Percentiles rank a stretch among this genome's conserved stretches.
Conservation (phyloP, 129 eudicot genomes). For the Scalesia atractyloides region DNA sequence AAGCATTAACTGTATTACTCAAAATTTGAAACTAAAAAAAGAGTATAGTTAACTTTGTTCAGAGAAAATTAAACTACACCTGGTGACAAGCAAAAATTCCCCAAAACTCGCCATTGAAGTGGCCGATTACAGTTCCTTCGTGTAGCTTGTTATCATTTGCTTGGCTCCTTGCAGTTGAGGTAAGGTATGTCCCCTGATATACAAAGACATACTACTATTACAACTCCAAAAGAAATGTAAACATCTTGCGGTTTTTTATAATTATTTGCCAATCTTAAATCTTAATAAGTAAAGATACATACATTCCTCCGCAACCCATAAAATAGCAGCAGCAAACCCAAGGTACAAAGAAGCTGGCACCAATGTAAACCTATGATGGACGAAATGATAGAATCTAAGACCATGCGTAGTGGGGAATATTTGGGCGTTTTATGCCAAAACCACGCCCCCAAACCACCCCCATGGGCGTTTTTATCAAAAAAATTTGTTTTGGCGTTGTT, state of each 20-base stretch:
- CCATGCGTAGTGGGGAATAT: too few relatives aligned
- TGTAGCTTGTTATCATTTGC: constrained; percentile 70
- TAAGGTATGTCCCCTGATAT: constrained; percentile 91
- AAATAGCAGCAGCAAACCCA: constrained; percentile 90
- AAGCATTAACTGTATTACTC: neutral
- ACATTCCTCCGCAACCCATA: constrained; percentile 94
- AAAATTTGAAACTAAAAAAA: neutral
- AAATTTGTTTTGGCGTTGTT: too few relatives aligned
- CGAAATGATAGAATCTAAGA: neutral
- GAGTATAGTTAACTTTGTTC: constrained; percentile 12
- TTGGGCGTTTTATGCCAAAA: too few relatives aligned
- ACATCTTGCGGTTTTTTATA: neutral
- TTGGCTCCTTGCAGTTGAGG: constrained; percentile 78
- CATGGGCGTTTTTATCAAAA: too few relatives aligned
- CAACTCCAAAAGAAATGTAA: constrained; percentile 1
- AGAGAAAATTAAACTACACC: constrained; percentile 42
- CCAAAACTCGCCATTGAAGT: constrained; percentile 94
- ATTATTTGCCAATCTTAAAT: neutral
- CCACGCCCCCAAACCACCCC: too few relatives aligned
- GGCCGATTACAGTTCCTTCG: constrained; percentile 85
- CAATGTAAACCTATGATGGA: constrained; percentile 75
- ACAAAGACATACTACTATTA: constrained; percentile 4
- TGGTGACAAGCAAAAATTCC: constrained; percentile 91
- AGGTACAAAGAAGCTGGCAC: constrained; percentile 86
- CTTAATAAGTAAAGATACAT: neutral